These are phyloP conservation scores for Thelonectria rubi DNA, from an alignment of 2,329 filamentous ascomycete species.

Conservation along the genomic window DNA sequence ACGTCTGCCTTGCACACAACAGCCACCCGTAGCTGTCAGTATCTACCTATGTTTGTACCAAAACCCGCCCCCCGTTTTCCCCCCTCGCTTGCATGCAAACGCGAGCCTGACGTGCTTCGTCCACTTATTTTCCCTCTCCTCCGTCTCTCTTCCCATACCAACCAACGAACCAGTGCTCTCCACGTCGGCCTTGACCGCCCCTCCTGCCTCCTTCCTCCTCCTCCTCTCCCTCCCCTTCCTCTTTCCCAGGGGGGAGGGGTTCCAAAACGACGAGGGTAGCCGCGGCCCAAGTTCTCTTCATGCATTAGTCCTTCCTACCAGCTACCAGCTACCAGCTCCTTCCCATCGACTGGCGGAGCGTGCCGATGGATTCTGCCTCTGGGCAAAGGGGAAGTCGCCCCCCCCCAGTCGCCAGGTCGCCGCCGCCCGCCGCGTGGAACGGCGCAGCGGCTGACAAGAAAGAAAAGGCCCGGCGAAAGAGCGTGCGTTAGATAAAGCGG, in stretches of 20 bases:
- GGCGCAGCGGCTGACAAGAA: not conserved
- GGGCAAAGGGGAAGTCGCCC: too few species aligned
- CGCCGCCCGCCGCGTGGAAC: not conserved
- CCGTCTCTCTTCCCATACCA: not conserved
- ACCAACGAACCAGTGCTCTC: constrained; percentile 33
- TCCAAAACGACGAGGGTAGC: too few species aligned
- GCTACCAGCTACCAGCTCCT: too few species aligned
- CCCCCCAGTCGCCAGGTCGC: too few species aligned
- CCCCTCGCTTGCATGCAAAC: constrained; percentile 25
- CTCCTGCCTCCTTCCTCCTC: too few species aligned
- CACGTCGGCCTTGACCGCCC: constrained; percentile 25
- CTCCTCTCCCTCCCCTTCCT: too few species aligned
- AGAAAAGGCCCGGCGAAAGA: not conserved
- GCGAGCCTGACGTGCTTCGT: constrained; percentile 26
- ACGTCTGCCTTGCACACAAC: not conserved
- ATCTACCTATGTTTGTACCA: not conserved
- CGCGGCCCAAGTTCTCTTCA: not conserved
- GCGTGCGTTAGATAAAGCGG: constrained; percentile 1
- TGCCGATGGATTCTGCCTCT: constrained; percentile 4
- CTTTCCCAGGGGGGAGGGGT: too few species aligned
- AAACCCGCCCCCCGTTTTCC: not conserved
- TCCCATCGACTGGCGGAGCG: constrained; percentile 3
- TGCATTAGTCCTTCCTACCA: constrained; percentile 3
- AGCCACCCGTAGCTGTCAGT: too few species aligned
- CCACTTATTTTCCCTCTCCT: not conserved